Evolutionary conservation across 495 filamentous ascomycete genomes (phyloP).

Genomic region (Oidiodendron maius): DNA sequence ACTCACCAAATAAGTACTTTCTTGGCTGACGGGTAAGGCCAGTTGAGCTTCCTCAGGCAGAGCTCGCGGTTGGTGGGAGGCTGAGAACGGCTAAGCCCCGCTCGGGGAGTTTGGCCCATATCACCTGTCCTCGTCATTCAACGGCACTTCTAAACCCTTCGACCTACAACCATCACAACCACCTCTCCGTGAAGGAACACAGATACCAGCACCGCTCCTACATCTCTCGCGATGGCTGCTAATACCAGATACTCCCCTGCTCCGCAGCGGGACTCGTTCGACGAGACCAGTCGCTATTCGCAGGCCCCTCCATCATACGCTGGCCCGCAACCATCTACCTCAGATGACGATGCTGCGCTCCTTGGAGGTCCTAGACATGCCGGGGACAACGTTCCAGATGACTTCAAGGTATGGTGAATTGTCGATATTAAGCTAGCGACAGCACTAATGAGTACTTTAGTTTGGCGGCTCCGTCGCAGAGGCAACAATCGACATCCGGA

Average conservation of each 20-base stretch:
- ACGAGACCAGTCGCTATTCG: conserved; percentile 53
- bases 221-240: conserved; percentile 51
- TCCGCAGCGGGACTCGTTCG: conserved; percentile 68
- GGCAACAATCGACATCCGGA: conserved; percentile 89
- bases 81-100: conserved; percentile 9
- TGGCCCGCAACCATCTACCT: conserved; percentile 39
- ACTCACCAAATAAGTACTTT: too few relatives aligned
- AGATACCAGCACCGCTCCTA: too few relatives aligned
- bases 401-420: conserved; percentile 70
- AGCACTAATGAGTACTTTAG: conserved; percentile 30
- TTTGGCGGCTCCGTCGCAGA: conserved; percentile 89
- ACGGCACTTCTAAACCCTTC: not conserved
- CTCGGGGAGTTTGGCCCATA: not conserved
- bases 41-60: too few relatives aligned
- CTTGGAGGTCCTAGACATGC: conserved; percentile 64
- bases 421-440: not conserved
- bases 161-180: not conserved
- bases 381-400: conserved; percentile 90
- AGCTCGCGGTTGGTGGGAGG: too few relatives aligned
- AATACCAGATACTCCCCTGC: conserved; percentile 66
- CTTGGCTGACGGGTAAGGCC: too few relatives aligned
- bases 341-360: conserved; percentile 40
- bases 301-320: conserved; percentile 84
- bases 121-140: not conserved
- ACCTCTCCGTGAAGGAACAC: not conserved